Percentiles rank a stretch among this genome's conserved stretches.
These are phyloP conservation scores for Talaromyces sp. DNA, from an alignment of 2,329 filamentous ascomycete species.

Conservation along the genomic window DNA sequence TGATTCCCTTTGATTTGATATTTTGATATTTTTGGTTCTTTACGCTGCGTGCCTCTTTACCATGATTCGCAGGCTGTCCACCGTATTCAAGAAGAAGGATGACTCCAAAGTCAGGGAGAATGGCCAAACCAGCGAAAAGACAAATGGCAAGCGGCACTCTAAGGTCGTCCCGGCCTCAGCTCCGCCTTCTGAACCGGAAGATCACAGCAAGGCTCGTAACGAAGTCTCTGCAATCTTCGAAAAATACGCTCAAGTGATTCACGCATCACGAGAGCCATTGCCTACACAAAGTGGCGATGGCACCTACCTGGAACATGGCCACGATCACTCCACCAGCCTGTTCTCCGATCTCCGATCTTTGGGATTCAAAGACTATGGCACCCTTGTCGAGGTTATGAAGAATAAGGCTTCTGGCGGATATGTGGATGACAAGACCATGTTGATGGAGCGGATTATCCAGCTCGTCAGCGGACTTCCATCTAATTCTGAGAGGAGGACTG, in stretches of 20 bases:
- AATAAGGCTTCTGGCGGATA: conserved; percentile 61
- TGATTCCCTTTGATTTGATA: conserved; percentile 13
- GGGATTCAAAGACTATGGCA: conserved; percentile 57
- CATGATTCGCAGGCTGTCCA: conserved; percentile 38
- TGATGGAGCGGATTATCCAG: conserved; percentile 69
- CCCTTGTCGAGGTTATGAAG: conserved; percentile 58
- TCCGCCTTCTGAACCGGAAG: conserved; percentile 22
- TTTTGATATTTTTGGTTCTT: conserved; percentile 5
- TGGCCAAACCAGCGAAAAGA: conserved; percentile 14
- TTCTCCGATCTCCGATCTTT: conserved; percentile 58
- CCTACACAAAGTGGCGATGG: conserved; percentile 62
- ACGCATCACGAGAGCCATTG: conserved; percentile 58
- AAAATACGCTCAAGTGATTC: conserved; percentile 46
- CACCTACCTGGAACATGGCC: conserved; percentile 49
- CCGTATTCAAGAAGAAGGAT: conserved; percentile 39
- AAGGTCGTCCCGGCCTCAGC: conserved; percentile 28
- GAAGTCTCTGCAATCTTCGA: conserved; percentile 42
- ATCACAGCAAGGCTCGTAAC: conserved; percentile 34
- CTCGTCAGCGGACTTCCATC: conserved; percentile 63
- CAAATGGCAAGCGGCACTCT: conserved; percentile 31
- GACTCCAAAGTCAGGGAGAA: conserved; percentile 35
- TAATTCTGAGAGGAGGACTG: conserved; percentile 57
- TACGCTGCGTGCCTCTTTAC: background rate
- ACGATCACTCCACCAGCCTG: conserved; percentile 50
- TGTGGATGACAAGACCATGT: conserved; percentile 70